These are phyloP conservation scores for Podospora fimiseda DNA, from an alignment of 495 filamentous ascomycete genomes.

Conservation along the genomic window DNA sequence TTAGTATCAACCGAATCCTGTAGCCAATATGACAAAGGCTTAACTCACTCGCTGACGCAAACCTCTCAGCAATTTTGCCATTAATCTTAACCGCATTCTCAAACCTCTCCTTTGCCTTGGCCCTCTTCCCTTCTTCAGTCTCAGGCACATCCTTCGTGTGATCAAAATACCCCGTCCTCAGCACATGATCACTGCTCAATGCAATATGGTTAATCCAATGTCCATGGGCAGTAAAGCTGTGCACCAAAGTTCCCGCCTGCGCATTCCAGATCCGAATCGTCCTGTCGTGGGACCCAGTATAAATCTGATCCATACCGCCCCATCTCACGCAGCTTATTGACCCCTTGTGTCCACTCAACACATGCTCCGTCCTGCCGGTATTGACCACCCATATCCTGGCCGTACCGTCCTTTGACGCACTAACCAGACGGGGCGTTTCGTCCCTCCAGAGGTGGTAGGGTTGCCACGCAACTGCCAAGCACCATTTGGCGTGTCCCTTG, in stretches of 20 bases:
- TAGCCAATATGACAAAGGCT: too few relatives aligned
- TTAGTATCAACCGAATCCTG: constrained; percentile 1
- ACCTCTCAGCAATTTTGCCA: constrained; percentile 72
- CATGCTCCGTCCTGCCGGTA: constrained; percentile 67
- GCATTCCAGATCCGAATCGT: constrained; percentile 89
- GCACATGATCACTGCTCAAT: constrained; percentile 85
- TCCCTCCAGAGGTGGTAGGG: constrained; percentile 80
- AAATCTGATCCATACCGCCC: constrained; percentile 80
- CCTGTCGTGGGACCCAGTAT: constrained; percentile 69
- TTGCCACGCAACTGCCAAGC: constrained; percentile 85
- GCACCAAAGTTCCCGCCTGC: constrained; percentile 65
- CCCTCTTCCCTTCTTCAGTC: constrained; percentile 61
- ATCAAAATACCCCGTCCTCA: constrained; percentile 82
- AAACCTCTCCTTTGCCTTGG: constrained; percentile 77
- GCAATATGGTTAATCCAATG: constrained; percentile 97
- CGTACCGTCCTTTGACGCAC: constrained; percentile 85
- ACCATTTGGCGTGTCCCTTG: constrained; percentile 89
- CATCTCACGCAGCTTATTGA: constrained; percentile 88
- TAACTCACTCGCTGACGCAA: constrained; percentile 63
- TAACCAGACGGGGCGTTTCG: constrained; percentile 73
- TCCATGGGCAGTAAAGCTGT: constrained; percentile 74
- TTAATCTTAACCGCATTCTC: constrained; percentile 77
- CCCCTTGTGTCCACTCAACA: constrained; percentile 80
- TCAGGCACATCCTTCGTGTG: constrained; percentile 62
- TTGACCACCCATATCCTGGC: constrained; percentile 84